Evolutionary conservation across 495 filamentous ascomycete species (phyloP).

Genomic region (Lophiotrema nucula): DNA sequence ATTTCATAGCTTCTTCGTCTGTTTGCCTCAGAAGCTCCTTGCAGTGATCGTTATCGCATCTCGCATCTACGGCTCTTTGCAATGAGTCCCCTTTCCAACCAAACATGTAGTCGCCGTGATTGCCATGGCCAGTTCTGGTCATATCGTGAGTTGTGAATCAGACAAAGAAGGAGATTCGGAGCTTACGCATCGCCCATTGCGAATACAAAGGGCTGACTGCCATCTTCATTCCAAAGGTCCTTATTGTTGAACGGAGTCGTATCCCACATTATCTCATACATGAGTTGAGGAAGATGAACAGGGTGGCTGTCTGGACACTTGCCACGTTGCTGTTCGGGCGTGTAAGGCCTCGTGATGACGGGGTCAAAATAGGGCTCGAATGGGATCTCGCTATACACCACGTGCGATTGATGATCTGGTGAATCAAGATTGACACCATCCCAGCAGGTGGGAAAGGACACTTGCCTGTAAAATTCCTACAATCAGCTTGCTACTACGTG

Average conservation of each 20-base stretch:
- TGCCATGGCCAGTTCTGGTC: too few species aligned
- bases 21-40: constrained; percentile 18
- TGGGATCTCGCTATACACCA: constrained; percentile 33
- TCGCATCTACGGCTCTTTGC: constrained; percentile 48
- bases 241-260: constrained; percentile 45
- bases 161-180: background rate
- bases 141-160: background rate
- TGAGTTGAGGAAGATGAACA: constrained; percentile 50
- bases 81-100: constrained; percentile 49
- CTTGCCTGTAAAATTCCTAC: constrained; percentile 48
- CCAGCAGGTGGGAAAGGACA: constrained; percentile 35
- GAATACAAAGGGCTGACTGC: constrained; percentile 48
- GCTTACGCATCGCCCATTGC: constrained; percentile 47
- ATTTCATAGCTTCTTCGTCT: constrained; percentile 20
- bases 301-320: constrained; percentile 50
- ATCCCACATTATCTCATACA: constrained; percentile 54
- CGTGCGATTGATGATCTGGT: constrained; percentile 21
- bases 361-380: constrained; percentile 33
- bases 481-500: constrained; percentile 17
- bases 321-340: constrained; percentile 33
- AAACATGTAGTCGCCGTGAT: too few species aligned
- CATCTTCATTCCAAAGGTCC: constrained; percentile 43
- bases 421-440: constrained; percentile 19
- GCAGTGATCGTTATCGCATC: constrained; percentile 47
- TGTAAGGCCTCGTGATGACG: constrained; percentile 8